Base-by-base conservation (phyloP, 1,284 basidiomycete genomes). In the Ustilago xerochloae region DNA sequence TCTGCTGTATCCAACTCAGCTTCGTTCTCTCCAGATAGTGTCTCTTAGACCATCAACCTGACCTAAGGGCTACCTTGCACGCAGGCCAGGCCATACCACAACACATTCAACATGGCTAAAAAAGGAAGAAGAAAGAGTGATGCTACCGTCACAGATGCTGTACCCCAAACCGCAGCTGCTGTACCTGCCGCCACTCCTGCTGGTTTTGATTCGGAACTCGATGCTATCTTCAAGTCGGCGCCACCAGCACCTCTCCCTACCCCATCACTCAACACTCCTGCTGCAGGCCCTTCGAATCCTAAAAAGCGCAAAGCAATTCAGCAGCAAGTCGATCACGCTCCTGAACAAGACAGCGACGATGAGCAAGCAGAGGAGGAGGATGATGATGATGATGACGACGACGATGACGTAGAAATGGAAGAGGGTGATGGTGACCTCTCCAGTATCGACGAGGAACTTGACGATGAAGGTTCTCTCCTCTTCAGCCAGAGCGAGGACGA, bases 131-230 rank as follows among this genome's bases (percentile, higher is more conserved):
- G 63, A 36, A 63, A 63, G 46, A 18, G 15, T 5, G 24, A 20
- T 1, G 22, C 45, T 0, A 8, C 51, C 4, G 16, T 29, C 1
- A 12, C 55, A n/a, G 5, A 38, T n/a, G 18, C 48, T 13, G 28
- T 54, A 9, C 29, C 57, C 22, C 28, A 26, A 46, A 29, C 39
- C 2, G 33, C 38, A 9, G 36, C 29, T 18, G 32, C 10, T 5
- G 32, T 1, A 15, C 43, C 50, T 16, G 47, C 55, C 20, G 49
- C 59, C 5, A 22, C 50, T 3, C 47, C 56, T n/a, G 38, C 45
- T 35, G 50, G 47, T 53, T 81, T 82, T 46, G 81, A 82, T 49
- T 26, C 66, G 1, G 81, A 81, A 54, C 72, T 82, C 32, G 81
- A 81, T 36, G 81, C 81, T 18, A 69, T 82, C 58, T 82, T 82